phyloP scores from a whole-genome alignment of 2,329 filamentous ascomycete species.

The Cladosporium sp. region DNA sequence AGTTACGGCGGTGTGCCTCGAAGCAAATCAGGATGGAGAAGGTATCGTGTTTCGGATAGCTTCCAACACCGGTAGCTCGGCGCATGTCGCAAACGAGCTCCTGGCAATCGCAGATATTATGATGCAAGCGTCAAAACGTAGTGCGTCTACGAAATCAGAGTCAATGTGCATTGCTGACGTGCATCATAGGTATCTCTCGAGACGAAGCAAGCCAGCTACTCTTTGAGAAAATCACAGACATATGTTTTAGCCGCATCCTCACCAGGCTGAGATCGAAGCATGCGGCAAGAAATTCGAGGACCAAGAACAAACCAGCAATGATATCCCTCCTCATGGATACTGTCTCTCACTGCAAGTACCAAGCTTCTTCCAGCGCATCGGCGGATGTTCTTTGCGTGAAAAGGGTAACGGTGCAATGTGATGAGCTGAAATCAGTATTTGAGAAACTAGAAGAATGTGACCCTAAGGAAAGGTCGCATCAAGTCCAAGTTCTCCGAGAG shows the following conservation, averaged over 20 bases:
- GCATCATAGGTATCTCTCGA: neutral
- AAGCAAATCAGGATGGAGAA: neutral
- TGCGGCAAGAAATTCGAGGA: neutral
- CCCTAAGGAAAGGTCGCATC: neutral
- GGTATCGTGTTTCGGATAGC: conserved; percentile 1
- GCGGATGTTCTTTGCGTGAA: neutral
- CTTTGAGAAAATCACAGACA: neutral
- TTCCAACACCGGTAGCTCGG: neutral
- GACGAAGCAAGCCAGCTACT: neutral
- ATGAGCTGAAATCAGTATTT: neutral
- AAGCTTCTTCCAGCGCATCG: neutral
- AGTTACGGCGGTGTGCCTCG: conserved; percentile 3
- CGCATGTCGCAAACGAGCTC: neutral
- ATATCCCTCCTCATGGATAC: neutral
- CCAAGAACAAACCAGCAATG: neutral
- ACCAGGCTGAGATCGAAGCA: conserved; percentile 8
- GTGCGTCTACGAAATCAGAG: neutral
- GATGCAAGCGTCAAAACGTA: conserved; percentile 4
- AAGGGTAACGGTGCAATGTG: neutral
- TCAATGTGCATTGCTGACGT: neutral
- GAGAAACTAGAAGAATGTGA: neutral
- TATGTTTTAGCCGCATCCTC: conserved; percentile 1
- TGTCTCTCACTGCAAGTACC: neutral
- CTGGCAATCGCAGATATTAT: conserved; percentile 8
- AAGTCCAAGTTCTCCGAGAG: neutral